A percentile compares a stretch with the other conserved stretches of the same genome.
These are phyloP conservation scores for Bombardia bombarda DNA, from an alignment of 495 filamentous ascomycete genomes.

Conservation along the genomic window DNA sequence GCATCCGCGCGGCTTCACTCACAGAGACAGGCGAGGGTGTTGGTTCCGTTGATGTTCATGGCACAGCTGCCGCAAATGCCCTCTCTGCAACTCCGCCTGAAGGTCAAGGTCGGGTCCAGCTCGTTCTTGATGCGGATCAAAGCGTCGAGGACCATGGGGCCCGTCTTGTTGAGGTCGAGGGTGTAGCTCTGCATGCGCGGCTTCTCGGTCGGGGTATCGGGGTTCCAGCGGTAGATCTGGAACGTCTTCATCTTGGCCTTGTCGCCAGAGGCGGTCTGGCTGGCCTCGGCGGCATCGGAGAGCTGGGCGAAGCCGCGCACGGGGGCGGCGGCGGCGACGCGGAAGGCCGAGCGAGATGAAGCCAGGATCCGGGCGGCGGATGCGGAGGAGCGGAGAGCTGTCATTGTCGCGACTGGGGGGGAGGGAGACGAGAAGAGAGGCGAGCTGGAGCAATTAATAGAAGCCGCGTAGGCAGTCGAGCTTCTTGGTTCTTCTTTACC, in stretches of 20 bases:
- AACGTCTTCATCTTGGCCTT: slow-evolving; percentile 69
- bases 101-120: slow-evolving; percentile 91
- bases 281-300: slow-evolving; percentile 35
- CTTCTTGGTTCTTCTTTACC: no score
- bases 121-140: slow-evolving; percentile 99
- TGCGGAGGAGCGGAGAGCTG: slow-evolving; percentile 63
- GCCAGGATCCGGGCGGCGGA: slow-evolving; percentile 48
- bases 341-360: slow-evolving; percentile 40
- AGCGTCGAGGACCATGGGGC: slow-evolving; percentile 95
- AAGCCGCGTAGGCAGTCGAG: slow-evolving; percentile 1
- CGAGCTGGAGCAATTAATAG: slow-evolving; percentile 1
- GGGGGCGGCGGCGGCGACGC: slow-evolving; percentile 21
- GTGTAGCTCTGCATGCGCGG: slow-evolving; percentile 91
- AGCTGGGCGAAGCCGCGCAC: slow-evolving; percentile 37
- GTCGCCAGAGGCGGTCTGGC: slow-evolving; percentile 39
- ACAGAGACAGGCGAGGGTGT: slow-evolving; percentile 97
- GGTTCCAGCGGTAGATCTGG: slow-evolving; percentile 98
- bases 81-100: slow-evolving; percentile 90
- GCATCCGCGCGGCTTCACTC: slow-evolving; percentile 39
- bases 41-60: slow-evolving; percentile 98
- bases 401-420: slow-evolving; percentile 52
- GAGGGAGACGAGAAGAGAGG: slow-evolving; percentile 1
- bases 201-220: slow-evolving; percentile 82
- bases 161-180: slow-evolving; percentile 94
- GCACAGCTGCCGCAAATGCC: slow-evolving; percentile 97